Percentiles rank a stretch among this genome's conserved stretches.
Evolutionary conservation across 2,329 filamentous ascomycete genomes (phyloP).

Genomic region (Pseudocercospora pini-densiflorae): DNA sequence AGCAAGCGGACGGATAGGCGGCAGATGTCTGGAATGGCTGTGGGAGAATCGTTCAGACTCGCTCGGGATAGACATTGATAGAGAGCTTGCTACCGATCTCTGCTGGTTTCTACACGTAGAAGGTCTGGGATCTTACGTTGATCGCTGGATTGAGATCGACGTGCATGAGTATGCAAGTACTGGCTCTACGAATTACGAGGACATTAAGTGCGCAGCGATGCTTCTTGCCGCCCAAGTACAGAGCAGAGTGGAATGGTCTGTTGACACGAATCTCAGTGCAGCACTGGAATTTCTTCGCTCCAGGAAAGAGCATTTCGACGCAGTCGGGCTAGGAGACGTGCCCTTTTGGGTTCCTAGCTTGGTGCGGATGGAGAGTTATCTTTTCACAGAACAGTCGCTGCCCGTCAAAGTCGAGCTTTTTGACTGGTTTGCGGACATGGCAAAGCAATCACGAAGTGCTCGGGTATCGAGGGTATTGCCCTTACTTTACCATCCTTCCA

Average conservation of each 20-base stretch:
- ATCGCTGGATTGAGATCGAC: neutral
- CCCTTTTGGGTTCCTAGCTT: neutral
- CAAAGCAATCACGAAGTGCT: neutral
- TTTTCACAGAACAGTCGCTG: neutral
- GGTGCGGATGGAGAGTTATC: neutral
- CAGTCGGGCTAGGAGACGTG: neutral
- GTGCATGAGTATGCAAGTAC: neutral
- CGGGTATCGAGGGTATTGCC: no score
- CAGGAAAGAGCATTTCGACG: neutral
- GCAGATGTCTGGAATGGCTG: neutral
- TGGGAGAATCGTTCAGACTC: neutral
- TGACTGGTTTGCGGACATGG: neutral
- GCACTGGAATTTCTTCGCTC: neutral
- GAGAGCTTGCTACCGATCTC: neutral
- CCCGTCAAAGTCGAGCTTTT: neutral
- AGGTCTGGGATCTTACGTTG: neutral
- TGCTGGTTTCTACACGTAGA: constrained; percentile 1
- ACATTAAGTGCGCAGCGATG: neutral
- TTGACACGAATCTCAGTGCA: neutral
- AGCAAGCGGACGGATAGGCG: neutral
- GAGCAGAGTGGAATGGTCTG: neutral
- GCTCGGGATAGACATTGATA: neutral
- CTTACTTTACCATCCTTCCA: neutral
- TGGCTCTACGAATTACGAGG: neutral
- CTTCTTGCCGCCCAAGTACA: neutral